Evolutionary conservation across 208 protist genomes (phyloP), one percentile per base, ranked within the genome.

Genomic region (Acanthamoeba rhysodes): DNA sequence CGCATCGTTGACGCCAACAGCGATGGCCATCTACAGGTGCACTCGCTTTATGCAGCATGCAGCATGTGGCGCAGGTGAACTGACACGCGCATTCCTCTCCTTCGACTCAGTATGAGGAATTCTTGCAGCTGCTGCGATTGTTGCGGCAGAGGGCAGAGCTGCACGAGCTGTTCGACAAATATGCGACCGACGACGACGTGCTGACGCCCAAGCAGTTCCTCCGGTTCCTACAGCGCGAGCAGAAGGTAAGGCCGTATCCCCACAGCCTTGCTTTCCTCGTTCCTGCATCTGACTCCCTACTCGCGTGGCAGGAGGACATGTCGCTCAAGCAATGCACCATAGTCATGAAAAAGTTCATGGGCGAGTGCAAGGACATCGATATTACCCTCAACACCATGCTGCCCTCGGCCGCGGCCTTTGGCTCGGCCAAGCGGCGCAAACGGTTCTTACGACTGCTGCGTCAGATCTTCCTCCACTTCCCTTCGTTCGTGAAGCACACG

Each of bases 201-300:
- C 0, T 96, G 27, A 57, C 82, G 62, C n/a, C 4, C 27, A 12
- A 34, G 66, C 9, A 95, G 55, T 96, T 97, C 53, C 85, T 72
- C 45, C 5, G 72, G 9, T 97, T 97, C 80, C 87, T 97, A 29
- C 72, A 94, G 50, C 9, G 66, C 6, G 90, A 96, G 68, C 96
- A 97, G 90, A 18, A 92, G 57, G 78, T 93, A 90, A 34, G 55
- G 55, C 55, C 20, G 0, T 18, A 59, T 59, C 55, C 18, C 55
- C 18, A 8, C 14, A 18, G 14, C 55, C 55, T 24, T 59, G 14
- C 55, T 7, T 59, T 24, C 20, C 41, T 45, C 12, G 55, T 59
- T 59, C 20, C 55, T 45, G 41, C 41, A 2, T 45, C 41, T 16
- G 48, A 50, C 48, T 45, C 68, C 4, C 18, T 66, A 7, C 24